Evolutionary conservation across 2,329 filamentous ascomycete species (phyloP).

Genomic region (Rugonectria rugulosa): DNA sequence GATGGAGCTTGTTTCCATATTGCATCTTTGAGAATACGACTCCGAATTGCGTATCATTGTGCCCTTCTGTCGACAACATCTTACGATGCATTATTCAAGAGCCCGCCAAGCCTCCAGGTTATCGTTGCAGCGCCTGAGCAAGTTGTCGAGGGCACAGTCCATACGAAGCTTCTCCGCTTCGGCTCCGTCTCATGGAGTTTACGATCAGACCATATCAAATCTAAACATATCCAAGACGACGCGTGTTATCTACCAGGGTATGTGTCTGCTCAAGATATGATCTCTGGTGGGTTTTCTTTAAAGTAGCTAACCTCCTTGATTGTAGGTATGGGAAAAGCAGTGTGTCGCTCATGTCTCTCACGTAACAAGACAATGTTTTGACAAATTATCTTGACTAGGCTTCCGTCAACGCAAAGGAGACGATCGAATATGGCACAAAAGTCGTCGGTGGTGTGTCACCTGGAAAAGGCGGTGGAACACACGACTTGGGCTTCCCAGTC

Average conservation of each 20-base stretch:
- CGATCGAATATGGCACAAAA: constrained; percentile 48
- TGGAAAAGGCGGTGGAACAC: constrained; percentile 43
- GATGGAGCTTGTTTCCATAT: too few species aligned
- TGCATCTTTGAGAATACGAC: too few species aligned
- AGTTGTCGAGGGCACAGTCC: neutral
- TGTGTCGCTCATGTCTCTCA: constrained; percentile 27
- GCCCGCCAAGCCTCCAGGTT: too few species aligned
- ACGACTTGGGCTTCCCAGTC: constrained; percentile 47
- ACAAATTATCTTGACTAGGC: constrained; percentile 35
- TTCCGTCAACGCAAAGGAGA: constrained; percentile 48
- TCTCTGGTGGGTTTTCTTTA: neutral
- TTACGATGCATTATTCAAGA: too few species aligned
- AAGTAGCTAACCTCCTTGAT: neutral
- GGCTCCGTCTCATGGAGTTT: neutral
- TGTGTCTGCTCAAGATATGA: neutral
- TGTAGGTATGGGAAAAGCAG: constrained; percentile 48
- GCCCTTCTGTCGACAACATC: too few species aligned
- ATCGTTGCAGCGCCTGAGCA: too few species aligned
- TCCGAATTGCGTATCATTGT: too few species aligned
- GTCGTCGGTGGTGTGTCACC: constrained; percentile 50
- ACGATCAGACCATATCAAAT: constrained; percentile 13
- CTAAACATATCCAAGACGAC: constrained; percentile 11
- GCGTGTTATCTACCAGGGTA: constrained; percentile 19
- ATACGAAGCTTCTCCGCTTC: neutral
- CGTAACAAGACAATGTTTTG: neutral